phyloP scores from a whole-genome alignment of 2,329 filamentous ascomycete species.

The Ceratocystis lukuohia region DNA sequence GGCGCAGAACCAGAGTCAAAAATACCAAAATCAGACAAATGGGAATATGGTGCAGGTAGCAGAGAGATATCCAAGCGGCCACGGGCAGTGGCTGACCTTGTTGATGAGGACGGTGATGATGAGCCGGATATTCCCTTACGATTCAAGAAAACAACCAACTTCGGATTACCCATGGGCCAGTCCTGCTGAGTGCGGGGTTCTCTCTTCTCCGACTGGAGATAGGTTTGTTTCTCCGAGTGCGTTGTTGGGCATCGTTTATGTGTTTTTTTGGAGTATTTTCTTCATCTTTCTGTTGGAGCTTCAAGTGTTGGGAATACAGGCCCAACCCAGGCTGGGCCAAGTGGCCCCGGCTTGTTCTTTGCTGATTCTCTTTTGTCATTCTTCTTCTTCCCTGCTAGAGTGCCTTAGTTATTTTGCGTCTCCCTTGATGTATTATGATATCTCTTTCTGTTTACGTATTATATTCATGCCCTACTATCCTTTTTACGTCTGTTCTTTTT shows the following conservation, averaged over 20 bases:
- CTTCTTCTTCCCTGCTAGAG: not conserved
- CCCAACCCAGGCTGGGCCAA: conserved; percentile 6
- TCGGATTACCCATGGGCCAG: conserved; percentile 26
- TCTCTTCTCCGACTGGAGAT: not conserved
- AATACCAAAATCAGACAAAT: not conserved
- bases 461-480: not conserved
- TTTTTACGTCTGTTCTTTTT: not conserved
- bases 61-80: not conserved
- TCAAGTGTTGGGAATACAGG: conserved; percentile 7
- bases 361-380: not conserved
- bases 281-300: not conserved
- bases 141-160: conserved; percentile 34
- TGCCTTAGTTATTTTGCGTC: no score
- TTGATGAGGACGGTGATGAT: conserved; percentile 23
- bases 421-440: not conserved
- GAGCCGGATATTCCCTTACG: conserved; percentile 35
- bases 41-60: not conserved
- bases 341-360: not conserved
- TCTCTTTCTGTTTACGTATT: not conserved
- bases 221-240: no score
- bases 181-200: not conserved
- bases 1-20: not conserved
- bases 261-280: not conserved
- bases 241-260: no score
- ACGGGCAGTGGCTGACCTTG: not conserved